Conservation (phyloP, 768 basidiomycete species). For the Lyophyllum semitale region DNA sequence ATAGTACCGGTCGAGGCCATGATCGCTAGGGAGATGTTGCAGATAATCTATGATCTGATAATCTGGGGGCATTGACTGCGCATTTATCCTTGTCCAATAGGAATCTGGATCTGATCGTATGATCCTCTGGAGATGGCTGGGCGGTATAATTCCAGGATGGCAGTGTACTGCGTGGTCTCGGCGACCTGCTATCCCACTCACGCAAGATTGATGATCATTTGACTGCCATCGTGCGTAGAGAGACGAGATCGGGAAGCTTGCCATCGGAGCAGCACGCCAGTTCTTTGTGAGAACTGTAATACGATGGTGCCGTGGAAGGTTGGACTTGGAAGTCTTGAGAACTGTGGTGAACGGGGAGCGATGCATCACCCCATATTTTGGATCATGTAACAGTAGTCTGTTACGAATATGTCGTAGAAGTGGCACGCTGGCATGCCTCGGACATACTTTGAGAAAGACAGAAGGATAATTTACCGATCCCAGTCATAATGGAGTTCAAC, state of each 20-base stretch:
- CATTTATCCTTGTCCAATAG: constrained; percentile 2
- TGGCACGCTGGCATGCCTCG: no score
- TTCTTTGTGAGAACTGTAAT: neutral
- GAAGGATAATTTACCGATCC: no score
- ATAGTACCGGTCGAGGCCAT: constrained; percentile 5
- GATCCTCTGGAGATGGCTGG: neutral
- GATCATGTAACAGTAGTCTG: neutral
- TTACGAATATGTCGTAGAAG: no score
- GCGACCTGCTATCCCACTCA: neutral
- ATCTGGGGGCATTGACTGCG: neutral
- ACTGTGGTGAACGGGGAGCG: neutral
- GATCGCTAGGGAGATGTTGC: neutral
- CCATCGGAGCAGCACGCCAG: neutral
- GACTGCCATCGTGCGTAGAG: neutral
- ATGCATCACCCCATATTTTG: neutral
- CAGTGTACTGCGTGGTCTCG: neutral
- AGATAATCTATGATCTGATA: neutral
- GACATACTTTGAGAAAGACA: neutral
- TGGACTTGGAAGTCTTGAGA: neutral
- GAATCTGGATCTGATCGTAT: neutral
- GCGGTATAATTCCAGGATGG: neutral
- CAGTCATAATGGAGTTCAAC: neutral
- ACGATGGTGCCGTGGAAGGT: neutral
- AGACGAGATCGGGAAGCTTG: neutral
- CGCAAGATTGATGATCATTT: neutral